Percentiles rank a stretch among this genome's conserved stretches.
Conservation (phyloP, 371 early-diverging fungal species). For the Apophysomyces elegans region DNA sequence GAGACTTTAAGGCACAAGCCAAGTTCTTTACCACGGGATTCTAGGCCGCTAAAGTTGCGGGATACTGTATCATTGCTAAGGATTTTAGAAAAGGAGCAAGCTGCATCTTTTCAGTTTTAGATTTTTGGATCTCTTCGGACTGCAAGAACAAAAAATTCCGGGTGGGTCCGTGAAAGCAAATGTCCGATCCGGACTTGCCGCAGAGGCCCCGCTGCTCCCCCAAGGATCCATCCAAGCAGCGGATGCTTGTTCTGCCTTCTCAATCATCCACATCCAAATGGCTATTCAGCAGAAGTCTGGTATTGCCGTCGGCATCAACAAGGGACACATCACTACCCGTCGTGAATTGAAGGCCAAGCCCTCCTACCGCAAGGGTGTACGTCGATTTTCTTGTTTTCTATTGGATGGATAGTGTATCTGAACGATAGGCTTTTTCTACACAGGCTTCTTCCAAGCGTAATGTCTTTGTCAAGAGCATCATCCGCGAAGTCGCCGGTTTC, state of each 20-base stretch:
- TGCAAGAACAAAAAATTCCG: neutral
- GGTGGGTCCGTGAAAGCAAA: neutral
- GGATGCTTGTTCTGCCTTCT: constrained; percentile 1
- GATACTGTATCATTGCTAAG: no score
- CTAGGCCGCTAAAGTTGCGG: no score
- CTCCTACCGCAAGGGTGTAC: constrained; percentile 86
- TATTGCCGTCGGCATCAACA: constrained; percentile 80
- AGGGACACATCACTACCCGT: constrained; percentile 86
- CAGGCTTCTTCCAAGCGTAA: constrained; percentile 83
- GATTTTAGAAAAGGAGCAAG: no score
- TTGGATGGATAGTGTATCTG: constrained; percentile 37
- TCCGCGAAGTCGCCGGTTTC: constrained; percentile 98
- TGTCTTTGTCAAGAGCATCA: constrained; percentile 88
- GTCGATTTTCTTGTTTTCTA: constrained; percentile 41
- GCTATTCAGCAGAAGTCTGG: constrained; percentile 65
- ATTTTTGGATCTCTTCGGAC: no score
- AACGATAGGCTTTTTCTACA: constrained; percentile 15
- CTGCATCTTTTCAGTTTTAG: no score
- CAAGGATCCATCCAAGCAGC: neutral
- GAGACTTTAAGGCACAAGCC: no score
- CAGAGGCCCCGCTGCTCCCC: neutral
- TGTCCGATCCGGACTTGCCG: neutral
- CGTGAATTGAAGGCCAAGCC: constrained; percentile 82
- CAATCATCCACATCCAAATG: constrained; percentile 19
- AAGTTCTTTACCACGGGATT: no score